phyloP scores from a whole-genome alignment of 2,329 filamentous ascomycete species.

The Colletotrichum spaethianum region DNA sequence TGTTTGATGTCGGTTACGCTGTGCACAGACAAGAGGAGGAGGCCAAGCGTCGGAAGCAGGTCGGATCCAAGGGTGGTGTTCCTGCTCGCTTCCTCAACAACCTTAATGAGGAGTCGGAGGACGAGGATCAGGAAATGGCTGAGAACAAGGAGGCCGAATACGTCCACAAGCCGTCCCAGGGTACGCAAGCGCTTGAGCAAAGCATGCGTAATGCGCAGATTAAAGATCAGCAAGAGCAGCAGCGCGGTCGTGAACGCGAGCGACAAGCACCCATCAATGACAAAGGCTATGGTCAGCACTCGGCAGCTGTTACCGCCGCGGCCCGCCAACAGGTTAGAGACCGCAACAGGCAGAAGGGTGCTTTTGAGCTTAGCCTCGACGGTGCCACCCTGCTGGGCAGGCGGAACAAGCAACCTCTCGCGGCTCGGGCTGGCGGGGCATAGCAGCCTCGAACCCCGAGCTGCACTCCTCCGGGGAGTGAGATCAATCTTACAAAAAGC shows the following conservation, averaged over 20 bases:
- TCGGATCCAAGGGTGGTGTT: conserved; percentile 78
- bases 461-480: conserved; percentile 12
- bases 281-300: conserved; percentile 91
- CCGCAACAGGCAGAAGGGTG: conserved; percentile 78
- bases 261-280: conserved; percentile 56
- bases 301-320: conserved; percentile 84
- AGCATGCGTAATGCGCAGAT: conserved; percentile 89
- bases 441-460: conserved; percentile 38
- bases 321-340: conserved; percentile 84
- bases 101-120: conserved; percentile 79
- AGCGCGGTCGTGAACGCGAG: conserved; percentile 65
- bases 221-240: conserved; percentile 68
- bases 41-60: conserved; percentile 89
- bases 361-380: conserved; percentile 93
- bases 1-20: conserved; percentile 98
- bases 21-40: conserved; percentile 98
- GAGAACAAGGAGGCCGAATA: conserved; percentile 71
- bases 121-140: conserved; percentile 73
- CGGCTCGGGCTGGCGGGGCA: conserved; percentile 56
- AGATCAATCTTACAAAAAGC: background rate
- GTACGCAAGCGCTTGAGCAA: conserved; percentile 82
- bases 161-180: conserved; percentile 58
- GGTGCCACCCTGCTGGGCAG: conserved; percentile 91
- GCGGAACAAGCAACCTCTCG: conserved; percentile 67
- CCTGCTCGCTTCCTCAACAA: conserved; percentile 67